Conservation (phyloP, 2,329 filamentous ascomycete genomes). For the Hyphodiscus sp. region DNA sequence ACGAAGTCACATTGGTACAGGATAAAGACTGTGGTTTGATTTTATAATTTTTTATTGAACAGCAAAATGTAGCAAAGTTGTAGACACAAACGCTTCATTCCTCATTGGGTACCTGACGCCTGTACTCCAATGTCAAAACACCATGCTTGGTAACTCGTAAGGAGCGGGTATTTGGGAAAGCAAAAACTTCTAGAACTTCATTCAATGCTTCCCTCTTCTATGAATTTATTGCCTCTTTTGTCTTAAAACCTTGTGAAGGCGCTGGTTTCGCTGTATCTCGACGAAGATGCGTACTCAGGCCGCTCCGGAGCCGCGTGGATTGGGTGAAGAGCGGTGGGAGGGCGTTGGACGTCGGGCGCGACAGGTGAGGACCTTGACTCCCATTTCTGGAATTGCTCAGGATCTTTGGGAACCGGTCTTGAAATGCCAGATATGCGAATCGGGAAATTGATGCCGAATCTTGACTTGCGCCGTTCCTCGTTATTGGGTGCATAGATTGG, state of each 20-base stretch:
- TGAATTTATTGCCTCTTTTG: neutral
- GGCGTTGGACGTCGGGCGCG: slow-evolving; percentile 46
- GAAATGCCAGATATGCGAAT: slow-evolving; percentile 45
- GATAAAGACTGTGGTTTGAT: neutral
- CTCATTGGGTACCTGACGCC: neutral
- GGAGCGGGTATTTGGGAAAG: slow-evolving; percentile 23
- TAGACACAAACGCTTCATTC: neutral
- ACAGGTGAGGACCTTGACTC: slow-evolving; percentile 39
- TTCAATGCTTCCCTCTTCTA: slow-evolving; percentile 2
- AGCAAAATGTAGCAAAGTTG: neutral
- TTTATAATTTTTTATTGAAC: neutral
- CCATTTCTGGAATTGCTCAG: slow-evolving; percentile 42
- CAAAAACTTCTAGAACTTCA: slow-evolving; percentile 13
- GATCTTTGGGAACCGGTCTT: slow-evolving; percentile 44
- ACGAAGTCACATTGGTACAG: neutral
- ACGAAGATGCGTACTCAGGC: slow-evolving; percentile 41
- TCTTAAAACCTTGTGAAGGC: slow-evolving; percentile 24
- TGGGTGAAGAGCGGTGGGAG: slow-evolving; percentile 53
- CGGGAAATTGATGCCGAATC: slow-evolving; percentile 31
- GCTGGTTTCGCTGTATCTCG: slow-evolving; percentile 24
- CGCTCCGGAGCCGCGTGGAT: slow-evolving; percentile 33
- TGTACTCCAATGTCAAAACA: slow-evolving; percentile 6
- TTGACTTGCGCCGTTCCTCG: slow-evolving; percentile 36
- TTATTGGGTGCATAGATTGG: slow-evolving; percentile 20
- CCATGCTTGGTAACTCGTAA: slow-evolving; percentile 18